Conservation (phyloP, 306 rosid species). For the Rosa multiflora region DNA sequence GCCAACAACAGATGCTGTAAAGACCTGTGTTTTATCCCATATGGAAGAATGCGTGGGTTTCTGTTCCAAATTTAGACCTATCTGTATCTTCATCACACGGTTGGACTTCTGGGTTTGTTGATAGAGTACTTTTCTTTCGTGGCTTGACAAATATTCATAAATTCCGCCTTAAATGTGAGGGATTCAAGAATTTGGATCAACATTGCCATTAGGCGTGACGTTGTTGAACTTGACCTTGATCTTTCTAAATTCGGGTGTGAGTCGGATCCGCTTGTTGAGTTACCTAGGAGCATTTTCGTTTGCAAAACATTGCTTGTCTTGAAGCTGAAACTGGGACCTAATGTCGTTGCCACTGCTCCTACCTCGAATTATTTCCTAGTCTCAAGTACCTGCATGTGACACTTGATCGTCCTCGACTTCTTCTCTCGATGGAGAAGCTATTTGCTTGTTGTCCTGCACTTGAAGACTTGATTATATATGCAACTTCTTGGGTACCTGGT, state of each 20-base stretch:
- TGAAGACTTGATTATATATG: background rate
- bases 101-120: background rate
- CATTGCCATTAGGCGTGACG: background rate
- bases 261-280: background rate
- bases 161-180: background rate
- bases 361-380: background rate
- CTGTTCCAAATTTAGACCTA: background rate
- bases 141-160: background rate
- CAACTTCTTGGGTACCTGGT: background rate
- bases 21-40: conserved; percentile 1
- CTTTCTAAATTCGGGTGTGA: background rate
- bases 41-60: background rate
- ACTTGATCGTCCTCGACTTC: background rate
- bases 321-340: background rate
- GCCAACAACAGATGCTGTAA: background rate
- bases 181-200: background rate
- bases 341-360: background rate
- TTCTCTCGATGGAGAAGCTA: background rate
- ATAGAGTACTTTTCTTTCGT: background rate
- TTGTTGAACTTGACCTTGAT: conserved; percentile 1
- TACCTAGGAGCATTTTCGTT: background rate
- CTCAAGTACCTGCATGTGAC: background rate
- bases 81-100: background rate
- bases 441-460: background rate
- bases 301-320: background rate